Conservation (phyloP, 495 filamentous ascomycete genomes). For the Echria macrotheca region DNA sequence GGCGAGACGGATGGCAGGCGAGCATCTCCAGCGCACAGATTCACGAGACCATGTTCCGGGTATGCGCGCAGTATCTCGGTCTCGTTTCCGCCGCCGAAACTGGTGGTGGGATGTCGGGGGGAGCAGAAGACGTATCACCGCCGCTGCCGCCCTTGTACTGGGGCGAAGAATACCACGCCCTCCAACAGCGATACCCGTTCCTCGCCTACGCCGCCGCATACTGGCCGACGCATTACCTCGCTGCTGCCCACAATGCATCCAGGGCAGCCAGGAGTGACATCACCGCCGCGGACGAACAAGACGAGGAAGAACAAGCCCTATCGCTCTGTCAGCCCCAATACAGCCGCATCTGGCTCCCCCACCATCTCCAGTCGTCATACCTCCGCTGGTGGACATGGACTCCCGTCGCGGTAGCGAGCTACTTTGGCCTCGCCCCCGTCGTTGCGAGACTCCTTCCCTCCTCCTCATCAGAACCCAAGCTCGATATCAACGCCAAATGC, state of each 20-base stretch:
- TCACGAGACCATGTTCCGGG: conserved; percentile 12
- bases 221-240: conserved; percentile 17
- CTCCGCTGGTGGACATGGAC: conserved; percentile 2
- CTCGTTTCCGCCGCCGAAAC: no score
- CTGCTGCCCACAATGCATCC: no score
- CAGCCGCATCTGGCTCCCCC: neutral
- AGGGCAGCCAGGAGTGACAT: no score
- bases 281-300: neutral
- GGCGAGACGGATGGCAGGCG: conserved; percentile 15
- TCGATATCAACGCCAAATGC: neutral
- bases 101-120: no score
- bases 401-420: conserved; percentile 7
- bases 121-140: neutral
- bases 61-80: conserved; percentile 16
- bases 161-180: neutral
- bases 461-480: neutral
- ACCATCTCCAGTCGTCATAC: conserved; percentile 1
- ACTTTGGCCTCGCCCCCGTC: conserved; percentile 5
- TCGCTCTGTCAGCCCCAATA: neutral
- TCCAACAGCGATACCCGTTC: conserved; percentile 6
- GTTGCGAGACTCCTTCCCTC: conserved; percentile 9
- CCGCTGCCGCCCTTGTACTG: neutral
- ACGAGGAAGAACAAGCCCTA: neutral
- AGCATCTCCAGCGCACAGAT: conserved; percentile 9
- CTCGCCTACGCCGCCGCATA: conserved; percentile 17